Evolutionary conservation across 2,329 filamentous ascomycete genomes (phyloP), one percentile per base, ranked within the genome.

Genomic region (Tetracladium maxilliforme): DNA sequence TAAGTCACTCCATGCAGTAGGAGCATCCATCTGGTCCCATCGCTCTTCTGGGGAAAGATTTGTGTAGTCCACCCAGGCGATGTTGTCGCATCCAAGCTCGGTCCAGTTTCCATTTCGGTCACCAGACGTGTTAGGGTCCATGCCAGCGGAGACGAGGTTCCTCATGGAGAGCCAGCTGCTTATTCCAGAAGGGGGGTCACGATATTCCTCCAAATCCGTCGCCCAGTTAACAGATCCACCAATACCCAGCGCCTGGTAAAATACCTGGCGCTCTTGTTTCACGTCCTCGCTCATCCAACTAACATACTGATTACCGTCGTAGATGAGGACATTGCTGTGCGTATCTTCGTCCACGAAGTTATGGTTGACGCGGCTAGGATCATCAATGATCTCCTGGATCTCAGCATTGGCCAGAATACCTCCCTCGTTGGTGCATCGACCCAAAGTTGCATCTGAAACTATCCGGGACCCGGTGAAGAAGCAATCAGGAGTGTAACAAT

Each of bases 361-460:
- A n/a, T n/a, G n/a, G n/a, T n/a, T n/a, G 26, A 36, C 21, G 20
- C 22, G 16, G 30, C 23, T 23, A 30, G 23, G 17, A 30, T 26
- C n/a, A 33, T 23, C 19, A 14, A 41, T 36, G 32, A 55, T 47
- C 7, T 45, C 38, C 3, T 34, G 7, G 22, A 58, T 51, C 38
- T 58, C 54, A 3, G 45, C 43, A 23, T 54, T 36, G 3, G 51
- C 35, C 6, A 58, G 42, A 27, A 54, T 55, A 3, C 54, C 54
- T 1, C 30, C 33, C 0, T 46, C 52, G 5, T 28, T 31, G 2
- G 53, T 59, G 31, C 52, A 58, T 3, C 16, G 14, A 3, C 49
- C 54, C 4, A 30, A 24, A 3, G 24, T 19, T 0, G 49, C 51
- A 3, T 35, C 22, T 3, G 49, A 52, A 1, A 25, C 16, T 13